Conservation (phyloP, 176 grass and related monocot genomes). For the Carex pumila region DNA sequence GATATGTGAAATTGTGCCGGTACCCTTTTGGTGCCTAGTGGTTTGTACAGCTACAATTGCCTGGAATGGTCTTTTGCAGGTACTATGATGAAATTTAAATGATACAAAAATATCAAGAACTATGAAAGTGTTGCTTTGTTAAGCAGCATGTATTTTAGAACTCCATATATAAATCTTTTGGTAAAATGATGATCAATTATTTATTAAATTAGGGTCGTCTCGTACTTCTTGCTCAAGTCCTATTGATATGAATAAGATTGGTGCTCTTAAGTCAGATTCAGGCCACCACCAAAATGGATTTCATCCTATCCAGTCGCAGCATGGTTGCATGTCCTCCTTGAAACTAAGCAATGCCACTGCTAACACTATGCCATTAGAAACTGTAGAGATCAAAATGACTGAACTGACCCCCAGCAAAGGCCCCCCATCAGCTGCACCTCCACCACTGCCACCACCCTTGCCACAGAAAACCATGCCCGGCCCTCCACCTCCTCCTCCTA, state of each 20-base stretch:
- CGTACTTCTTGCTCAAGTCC: constrained; percentile 28
- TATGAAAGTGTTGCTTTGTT: neutral
- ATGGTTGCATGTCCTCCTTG: constrained; percentile 17
- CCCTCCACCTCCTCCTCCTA: constrained; percentile 24
- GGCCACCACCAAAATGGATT: constrained; percentile 4
- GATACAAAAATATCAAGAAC: neutral
- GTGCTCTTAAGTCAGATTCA: constrained; percentile 37
- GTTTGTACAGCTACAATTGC: neutral
- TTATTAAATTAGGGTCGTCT: constrained; percentile 45
- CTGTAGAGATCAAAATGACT: constrained; percentile 8
- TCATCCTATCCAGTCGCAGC: constrained; percentile 1
- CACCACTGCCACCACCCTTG: constrained; percentile 17
- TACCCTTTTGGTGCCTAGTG: neutral
- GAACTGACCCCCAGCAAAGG: neutral
- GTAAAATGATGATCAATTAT: neutral
- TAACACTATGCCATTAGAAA: neutral
- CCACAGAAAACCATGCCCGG: constrained; percentile 12
- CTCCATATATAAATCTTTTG: neutral
- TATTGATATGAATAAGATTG: constrained; percentile 51
- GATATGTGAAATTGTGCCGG: neutral
- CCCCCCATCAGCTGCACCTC: neutral
- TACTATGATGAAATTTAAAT: neutral
- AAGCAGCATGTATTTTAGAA: neutral
- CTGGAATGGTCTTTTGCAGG: neutral
- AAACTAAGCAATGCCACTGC: constrained; percentile 16